phyloP scores from a whole-genome alignment of 192 early-diverging fungal genomes.

The Gaertneriomyces sp. region DNA sequence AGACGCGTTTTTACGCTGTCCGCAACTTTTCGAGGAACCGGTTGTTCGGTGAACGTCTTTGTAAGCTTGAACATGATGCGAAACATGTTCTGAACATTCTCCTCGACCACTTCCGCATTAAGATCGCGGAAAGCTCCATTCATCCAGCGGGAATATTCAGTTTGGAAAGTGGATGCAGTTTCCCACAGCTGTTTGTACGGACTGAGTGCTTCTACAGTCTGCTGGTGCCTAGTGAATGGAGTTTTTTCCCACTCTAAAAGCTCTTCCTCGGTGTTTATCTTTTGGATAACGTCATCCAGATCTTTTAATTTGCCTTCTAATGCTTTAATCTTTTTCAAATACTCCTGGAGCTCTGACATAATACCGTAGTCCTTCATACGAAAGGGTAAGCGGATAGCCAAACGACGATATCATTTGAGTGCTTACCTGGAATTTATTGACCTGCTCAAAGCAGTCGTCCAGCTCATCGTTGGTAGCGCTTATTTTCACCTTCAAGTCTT shows the following conservation, averaged over 20 bases:
- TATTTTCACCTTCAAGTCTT: constrained; percentile 59
- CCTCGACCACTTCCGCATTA: constrained; percentile 53
- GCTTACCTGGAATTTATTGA: constrained; percentile 50
- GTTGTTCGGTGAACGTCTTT: constrained; percentile 51
- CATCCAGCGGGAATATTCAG: constrained; percentile 57
- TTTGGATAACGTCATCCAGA: constrained; percentile 37
- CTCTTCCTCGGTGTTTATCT: constrained; percentile 58
- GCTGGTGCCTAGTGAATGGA: constrained; percentile 46
- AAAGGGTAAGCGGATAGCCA: neutral
- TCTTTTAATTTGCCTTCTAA: constrained; percentile 49
- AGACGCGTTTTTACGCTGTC: constrained; percentile 60
- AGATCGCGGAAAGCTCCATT: constrained; percentile 52
- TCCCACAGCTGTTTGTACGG: constrained; percentile 63
- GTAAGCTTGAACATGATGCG: constrained; percentile 53
- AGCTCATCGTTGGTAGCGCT: constrained; percentile 49
- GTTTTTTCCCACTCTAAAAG: constrained; percentile 61
- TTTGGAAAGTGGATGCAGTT: constrained; percentile 51
- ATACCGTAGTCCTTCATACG: constrained; percentile 49
- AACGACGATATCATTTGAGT: neutral
- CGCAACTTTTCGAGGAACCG: constrained; percentile 57
- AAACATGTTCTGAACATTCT: constrained; percentile 47
- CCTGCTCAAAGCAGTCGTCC: constrained; percentile 56
- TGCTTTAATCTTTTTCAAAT: constrained; percentile 55
- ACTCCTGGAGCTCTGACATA: constrained; percentile 58
- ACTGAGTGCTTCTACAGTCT: constrained; percentile 51